Conservation (phyloP, 2,329 filamentous ascomycete species). For the Hypoxylon sp. region DNA sequence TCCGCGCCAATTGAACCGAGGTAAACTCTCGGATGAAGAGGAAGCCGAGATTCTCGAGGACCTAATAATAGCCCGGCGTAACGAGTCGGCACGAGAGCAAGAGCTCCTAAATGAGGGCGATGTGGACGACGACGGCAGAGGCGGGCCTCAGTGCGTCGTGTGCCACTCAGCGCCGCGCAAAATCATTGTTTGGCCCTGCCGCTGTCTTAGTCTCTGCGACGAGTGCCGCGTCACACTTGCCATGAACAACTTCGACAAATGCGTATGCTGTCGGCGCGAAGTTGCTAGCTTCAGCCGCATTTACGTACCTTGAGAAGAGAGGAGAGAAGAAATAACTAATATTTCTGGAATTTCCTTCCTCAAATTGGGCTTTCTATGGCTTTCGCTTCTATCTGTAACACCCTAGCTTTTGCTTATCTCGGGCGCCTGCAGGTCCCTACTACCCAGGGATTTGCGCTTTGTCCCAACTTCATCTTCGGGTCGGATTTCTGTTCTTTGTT, state of each 20-base stretch:
- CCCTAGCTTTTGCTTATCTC: too few species aligned
- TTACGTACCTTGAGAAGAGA: constrained; percentile 83
- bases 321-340: too few species aligned
- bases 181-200: constrained; percentile 95
- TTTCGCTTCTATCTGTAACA: too few species aligned
- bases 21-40: constrained; percentile 61
- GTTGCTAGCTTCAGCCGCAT: constrained; percentile 90
- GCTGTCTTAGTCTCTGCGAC: constrained; percentile 92
- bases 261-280: constrained; percentile 90
- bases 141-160: constrained; percentile 87
- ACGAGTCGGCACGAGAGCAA: constrained; percentile 39
- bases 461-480: too few species aligned
- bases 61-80: constrained; percentile 63
- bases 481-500: too few species aligned
- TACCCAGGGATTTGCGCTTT: too few species aligned
- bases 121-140: constrained; percentile 64
- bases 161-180: constrained; percentile 88
- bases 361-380: too few species aligned
- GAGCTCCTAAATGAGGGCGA: constrained; percentile 6
- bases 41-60: constrained; percentile 69
- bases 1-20: constrained; percentile 44
- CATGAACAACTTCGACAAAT: constrained; percentile 97
- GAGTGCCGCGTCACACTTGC: constrained; percentile 93
- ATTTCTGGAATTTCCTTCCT: too few species aligned
- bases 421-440: too few species aligned